Base-by-base conservation (phyloP, 2,329 filamentous ascomycete species). In the Sporothrix inflata region DNA sequence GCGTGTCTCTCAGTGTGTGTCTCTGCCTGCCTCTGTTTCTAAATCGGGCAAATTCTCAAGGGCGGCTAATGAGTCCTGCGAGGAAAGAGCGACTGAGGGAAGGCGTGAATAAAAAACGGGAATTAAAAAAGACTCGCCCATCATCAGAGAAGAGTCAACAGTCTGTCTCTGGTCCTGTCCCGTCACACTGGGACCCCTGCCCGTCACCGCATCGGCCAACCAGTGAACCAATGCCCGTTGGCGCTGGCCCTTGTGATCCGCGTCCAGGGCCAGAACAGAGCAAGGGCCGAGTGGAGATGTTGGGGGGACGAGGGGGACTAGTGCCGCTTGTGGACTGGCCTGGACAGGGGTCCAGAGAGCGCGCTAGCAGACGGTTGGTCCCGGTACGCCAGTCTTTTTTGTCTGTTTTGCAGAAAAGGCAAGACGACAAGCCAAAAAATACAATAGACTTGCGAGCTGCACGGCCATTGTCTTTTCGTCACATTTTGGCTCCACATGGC, bases 351-450 rank as follows among this genome's bases (percentile, higher is more conserved):
- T 49, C 63, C 63, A 66, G 42, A 21, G n/a, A 47, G 38, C 24
- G 72, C 74, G 73, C 74, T 75, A 73, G 74, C 42, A 73, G 72
- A 73, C 75, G 75, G 75, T 76, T 76, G 75, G 74, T 76, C 81
- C 84, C 82, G 82, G 81, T 80, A 81, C 79, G 80, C 82, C 83
- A 81, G 79, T 80, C 78, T 80, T 78, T 78, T 79, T 80, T 85
- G 60, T 65, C 60, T 65, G 60, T 65, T 65, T 65, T 65, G 60
- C 60, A 63, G 60, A 34, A 61, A 9, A n/a, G 11, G 83, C 83
- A 84, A 80, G 79, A 81, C n/a, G n/a, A n/a, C n/a, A 27, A 45
- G n/a, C 9, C n/a, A 65, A 16, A 27, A 24, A 45, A 45, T 14
- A 27, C 12, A 45, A 63, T 12, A 19, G 34, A 24, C 38, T 16